Evolutionary conservation across 2,329 filamentous ascomycete genomes (phyloP), one percentile per base, ranked within the genome.

Genomic region (Colletotrichum lentis): DNA sequence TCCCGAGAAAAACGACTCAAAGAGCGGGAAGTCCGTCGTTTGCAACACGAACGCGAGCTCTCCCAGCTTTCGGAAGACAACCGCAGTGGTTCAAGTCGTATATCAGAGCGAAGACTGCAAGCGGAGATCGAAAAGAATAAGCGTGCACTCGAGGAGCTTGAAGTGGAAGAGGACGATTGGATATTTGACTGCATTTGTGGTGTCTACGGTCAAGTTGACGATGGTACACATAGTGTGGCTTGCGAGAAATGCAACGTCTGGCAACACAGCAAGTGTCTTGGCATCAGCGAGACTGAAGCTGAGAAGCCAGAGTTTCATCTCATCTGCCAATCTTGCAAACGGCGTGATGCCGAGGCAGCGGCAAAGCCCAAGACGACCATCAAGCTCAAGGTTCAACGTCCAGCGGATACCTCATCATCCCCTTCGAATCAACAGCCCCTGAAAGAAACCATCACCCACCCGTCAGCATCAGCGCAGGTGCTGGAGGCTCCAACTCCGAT

Each of bases 101-200:
- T 91, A 27, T 97, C 94, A 2, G 91, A 94, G 73, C 88, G 94
- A 59, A 89, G 91, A 63, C 86, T 94, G n/a, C 90, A 93, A 74
- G 89, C 89, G 3, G 91, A 96, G 76, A 92, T 96, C 74, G 91
- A 94, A 74, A 91, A 86, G 77, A 92, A 89, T 71, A 90, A 91
- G 77, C 90, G 90, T 77, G 92, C 92, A 41, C 82, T 97, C 12
- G 86, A 91, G 72, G 87, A 91, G 62, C 84, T 97, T 27, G 70
- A 64, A 54, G 79, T 83, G 31, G 81, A 89, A 73, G 92, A 96
- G 72, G 92, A 93, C 14, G 88, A 94, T 59, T 98, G 96, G 96
- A 86, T 93, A 46, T 99, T 99, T 73, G 96, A 99, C 76, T 99
- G 96, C 76, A 86, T 92, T 31, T 99, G 96, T 77, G 95, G 95